Percentiles rank a stretch among this genome's conserved stretches.
These are phyloP conservation scores for Auriculariales sp. DNA, from an alignment of 768 basidiomycete genomes.

Conservation along the genomic window DNA sequence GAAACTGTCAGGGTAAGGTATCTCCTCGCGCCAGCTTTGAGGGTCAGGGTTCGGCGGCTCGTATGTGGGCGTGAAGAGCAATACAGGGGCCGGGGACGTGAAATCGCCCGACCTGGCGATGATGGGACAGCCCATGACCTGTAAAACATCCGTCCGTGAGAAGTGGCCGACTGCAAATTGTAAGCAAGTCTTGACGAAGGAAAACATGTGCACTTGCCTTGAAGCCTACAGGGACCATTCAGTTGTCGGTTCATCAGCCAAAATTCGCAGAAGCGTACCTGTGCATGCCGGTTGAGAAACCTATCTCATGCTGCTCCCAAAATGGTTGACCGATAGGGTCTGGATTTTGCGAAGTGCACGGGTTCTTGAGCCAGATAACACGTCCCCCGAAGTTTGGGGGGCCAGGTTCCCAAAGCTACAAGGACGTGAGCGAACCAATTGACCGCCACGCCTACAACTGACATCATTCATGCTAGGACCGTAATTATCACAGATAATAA, in stretches of 20 bases:
- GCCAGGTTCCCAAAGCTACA: background rate
- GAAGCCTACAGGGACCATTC: background rate
- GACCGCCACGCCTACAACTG: background rate
- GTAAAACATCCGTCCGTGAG: slow-evolving; percentile 2
- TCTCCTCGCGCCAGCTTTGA: background rate
- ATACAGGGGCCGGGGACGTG: slow-evolving; percentile 9
- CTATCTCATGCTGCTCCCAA: slow-evolving; percentile 8
- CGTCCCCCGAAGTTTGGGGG: background rate
- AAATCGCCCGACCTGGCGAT: slow-evolving; percentile 8
- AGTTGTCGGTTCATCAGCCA: background rate
- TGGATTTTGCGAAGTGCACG: no score
- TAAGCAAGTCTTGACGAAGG: background rate
- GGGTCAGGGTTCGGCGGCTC: slow-evolving; percentile 2
- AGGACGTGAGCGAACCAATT: background rate
- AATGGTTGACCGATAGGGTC: background rate
- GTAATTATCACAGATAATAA: background rate
- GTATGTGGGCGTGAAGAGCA: slow-evolving; percentile 9
- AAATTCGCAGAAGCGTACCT: background rate
- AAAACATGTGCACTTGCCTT: background rate
- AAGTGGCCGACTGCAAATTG: slow-evolving; percentile 8
- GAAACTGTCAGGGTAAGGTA: background rate
- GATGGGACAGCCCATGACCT: slow-evolving; percentile 10
- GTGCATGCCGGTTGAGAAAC: slow-evolving; percentile 10
- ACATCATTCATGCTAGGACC: background rate
- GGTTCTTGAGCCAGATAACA: background rate